Percentiles rank a stretch among this genome's conserved stretches.
Evolutionary conservation across 1,284 basidiomycete genomes (phyloP).

Genomic region (Chalciporus sp.): DNA sequence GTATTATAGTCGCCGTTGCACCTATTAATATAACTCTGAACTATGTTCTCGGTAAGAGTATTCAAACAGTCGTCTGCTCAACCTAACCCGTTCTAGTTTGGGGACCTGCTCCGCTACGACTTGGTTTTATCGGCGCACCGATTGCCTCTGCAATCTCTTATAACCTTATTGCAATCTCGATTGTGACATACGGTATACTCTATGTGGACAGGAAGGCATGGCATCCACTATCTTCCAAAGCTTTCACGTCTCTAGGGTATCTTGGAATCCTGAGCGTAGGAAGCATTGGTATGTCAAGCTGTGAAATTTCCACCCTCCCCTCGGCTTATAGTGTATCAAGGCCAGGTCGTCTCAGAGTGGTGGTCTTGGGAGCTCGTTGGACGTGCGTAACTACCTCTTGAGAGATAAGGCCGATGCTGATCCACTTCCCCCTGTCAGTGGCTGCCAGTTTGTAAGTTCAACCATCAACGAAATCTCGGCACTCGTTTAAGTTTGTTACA

Average conservation of each 20-base stretch:
- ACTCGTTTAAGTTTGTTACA: conserved; percentile 18
- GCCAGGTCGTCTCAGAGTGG: conserved; percentile 58
- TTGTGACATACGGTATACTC: conserved; percentile 69
- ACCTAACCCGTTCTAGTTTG: conserved; percentile 53
- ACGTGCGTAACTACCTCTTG: conserved; percentile 35
- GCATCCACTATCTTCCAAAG: conserved; percentile 70
- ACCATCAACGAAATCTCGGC: background rate
- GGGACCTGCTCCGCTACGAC: conserved; percentile 71
- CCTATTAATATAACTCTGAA: conserved; percentile 86
- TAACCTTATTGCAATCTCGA: conserved; percentile 76
- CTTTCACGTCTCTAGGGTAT: conserved; percentile 71
- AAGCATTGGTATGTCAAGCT: background rate
- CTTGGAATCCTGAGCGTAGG: conserved; percentile 63
- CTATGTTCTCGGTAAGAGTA: conserved; percentile 67
- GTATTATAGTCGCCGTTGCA: conserved; percentile 80
- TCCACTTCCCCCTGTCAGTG: conserved; percentile 30
- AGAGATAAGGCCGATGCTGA: background rate
- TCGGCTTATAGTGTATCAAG: background rate
- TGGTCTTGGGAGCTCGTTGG: conserved; percentile 84
- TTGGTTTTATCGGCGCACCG: conserved; percentile 92
- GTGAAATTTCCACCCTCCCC: background rate
- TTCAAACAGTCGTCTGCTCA: conserved; percentile 4
- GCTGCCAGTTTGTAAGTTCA: conserved; percentile 55
- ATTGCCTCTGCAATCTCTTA: conserved; percentile 85
- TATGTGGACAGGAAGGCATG: conserved; percentile 79